phyloP scores from a whole-genome alignment of 257 asterid genomes.

The Solanum ossicruentum region DNA sequence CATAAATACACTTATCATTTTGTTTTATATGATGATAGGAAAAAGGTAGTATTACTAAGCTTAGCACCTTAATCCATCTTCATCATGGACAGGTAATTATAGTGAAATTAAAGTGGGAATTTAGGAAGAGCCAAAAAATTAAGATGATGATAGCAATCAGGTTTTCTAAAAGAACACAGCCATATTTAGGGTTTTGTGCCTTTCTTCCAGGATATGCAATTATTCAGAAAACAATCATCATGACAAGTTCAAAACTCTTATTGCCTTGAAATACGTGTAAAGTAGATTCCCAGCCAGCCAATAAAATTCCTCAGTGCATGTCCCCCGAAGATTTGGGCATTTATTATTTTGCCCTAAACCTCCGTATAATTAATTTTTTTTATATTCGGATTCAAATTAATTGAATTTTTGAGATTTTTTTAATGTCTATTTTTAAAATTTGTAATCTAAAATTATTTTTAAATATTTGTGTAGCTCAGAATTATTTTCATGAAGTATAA shows the following conservation, averaged over 20 bases:
- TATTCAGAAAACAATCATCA: constrained; percentile 39
- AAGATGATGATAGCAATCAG: constrained; percentile 19
- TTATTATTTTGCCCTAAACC: constrained; percentile 5
- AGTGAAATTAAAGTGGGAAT: not conserved
- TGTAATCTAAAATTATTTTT: too few species aligned
- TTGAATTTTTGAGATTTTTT: too few species aligned
- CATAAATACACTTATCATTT: too few species aligned
- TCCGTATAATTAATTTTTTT: not conserved
- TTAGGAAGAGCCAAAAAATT: not conserved
- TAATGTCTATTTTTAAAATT: too few species aligned
- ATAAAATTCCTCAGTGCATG: not conserved
- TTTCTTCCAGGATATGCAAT: not conserved
- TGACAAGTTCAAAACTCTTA: constrained; percentile 9
- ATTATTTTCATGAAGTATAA: too few species aligned
- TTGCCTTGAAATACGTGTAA: constrained; percentile 38
- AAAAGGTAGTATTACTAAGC: not conserved
- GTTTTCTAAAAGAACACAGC: constrained; percentile 17
- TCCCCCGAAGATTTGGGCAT: constrained; percentile 23
- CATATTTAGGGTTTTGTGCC: constrained; percentile 12
- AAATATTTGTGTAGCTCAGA: too few species aligned
- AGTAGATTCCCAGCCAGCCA: constrained; percentile 6
- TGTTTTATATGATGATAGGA: too few species aligned
- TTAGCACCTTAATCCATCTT: not conserved
- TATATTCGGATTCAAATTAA: too few species aligned
- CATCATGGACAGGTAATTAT: not conserved